A percentile compares a stretch with the other conserved stretches of the same genome.
Evolutionary conservation across 2,329 filamentous ascomycete genomes (phyloP).

Genomic region (Colletotrichum endophyticum): DNA sequence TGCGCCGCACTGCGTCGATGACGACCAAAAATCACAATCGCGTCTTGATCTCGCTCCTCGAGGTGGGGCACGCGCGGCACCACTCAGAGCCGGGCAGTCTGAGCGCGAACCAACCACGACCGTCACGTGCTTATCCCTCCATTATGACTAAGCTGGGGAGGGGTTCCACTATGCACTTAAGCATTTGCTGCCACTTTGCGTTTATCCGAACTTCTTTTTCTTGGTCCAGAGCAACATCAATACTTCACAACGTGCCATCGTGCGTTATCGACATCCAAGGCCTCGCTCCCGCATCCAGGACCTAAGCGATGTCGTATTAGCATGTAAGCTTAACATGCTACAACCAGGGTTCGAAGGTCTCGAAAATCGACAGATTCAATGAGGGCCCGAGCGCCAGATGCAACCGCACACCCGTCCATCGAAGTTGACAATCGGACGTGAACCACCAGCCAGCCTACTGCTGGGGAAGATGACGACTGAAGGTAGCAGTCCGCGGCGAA

Average conservation of each 20-base stretch:
- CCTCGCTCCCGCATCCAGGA: not conserved
- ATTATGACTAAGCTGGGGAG: not conserved
- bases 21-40: not conserved
- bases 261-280: not conserved
- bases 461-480: not conserved
- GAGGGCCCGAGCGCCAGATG: not conserved
- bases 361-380: not conserved
- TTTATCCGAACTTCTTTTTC: not conserved
- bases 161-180: not conserved
- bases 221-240: not conserved
- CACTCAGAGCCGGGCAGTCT: not conserved
- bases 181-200: fast-evolving
- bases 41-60: not conserved
- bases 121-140: not conserved
- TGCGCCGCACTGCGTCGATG: not conserved
- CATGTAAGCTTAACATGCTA: not conserved
- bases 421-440: not conserved
- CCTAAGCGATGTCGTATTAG: not conserved
- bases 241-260: not conserved
- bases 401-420: not conserved
- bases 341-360: not conserved
- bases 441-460: not conserved
- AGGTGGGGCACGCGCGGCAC: not conserved
- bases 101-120: constrained; percentile 4
- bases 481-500: not conserved